Evolutionary conservation across 805 yeast genomes (phyloP).

Genomic region (Isabelozyma heimii): DNA sequence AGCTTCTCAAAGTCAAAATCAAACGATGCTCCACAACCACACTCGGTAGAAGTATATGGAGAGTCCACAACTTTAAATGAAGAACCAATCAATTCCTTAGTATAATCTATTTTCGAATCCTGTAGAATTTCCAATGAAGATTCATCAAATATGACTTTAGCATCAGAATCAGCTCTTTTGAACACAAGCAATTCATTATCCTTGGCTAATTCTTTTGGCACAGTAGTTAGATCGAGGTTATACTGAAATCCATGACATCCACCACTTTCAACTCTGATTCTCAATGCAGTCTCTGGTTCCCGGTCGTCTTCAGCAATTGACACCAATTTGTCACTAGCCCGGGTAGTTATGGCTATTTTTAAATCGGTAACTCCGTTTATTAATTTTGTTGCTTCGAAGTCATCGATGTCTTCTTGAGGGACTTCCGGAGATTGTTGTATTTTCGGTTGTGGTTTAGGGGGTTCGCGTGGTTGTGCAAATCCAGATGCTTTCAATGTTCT

Average conservation of each 20-base stretch:
- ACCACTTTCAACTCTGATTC: constrained; percentile 85
- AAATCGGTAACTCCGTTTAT: constrained; percentile 34
- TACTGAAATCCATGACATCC: constrained; percentile 99
- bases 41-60: constrained; percentile 67
- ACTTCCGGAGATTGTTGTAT: constrained; percentile 6
- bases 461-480: constrained; percentile 26
- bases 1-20: constrained; percentile 48
- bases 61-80: constrained; percentile 89
- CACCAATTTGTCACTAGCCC: constrained; percentile 53
- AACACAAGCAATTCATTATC: constrained; percentile 50
- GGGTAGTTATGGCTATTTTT: constrained; percentile 44
- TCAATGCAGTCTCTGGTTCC: constrained; percentile 60
- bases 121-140: constrained; percentile 76
- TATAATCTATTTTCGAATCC: constrained; percentile 83
- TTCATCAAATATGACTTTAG: constrained; percentile 75
- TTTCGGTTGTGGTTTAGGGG: constrained; percentile 5
- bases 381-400: constrained; percentile 31
- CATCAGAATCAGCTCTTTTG: constrained; percentile 60
- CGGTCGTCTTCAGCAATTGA: constrained; percentile 50
- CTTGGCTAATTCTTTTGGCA: constrained; percentile 31
- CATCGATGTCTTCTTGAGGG: constrained; percentile 22
- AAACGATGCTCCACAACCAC: constrained; percentile 48
- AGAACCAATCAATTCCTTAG: constrained; percentile 91
- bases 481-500: constrained; percentile 26
- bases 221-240: constrained; percentile 59